Conservation (phyloP, 2,329 filamentous ascomycete genomes). For the Pseudogymnoascus sp. region DNA sequence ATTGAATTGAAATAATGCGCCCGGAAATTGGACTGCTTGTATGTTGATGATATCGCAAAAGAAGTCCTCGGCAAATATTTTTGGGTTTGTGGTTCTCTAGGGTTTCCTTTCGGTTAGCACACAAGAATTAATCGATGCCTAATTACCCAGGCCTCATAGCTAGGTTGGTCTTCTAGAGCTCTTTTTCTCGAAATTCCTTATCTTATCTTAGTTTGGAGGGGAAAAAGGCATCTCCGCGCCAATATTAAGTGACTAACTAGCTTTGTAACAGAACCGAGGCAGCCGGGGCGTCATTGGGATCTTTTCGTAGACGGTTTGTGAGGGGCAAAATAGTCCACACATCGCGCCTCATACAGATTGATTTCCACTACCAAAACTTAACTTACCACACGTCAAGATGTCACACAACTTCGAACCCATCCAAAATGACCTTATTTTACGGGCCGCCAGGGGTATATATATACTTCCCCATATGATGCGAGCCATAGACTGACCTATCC, state of each 20-base stretch:
- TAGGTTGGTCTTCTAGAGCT: neutral
- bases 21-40: conserved; percentile 16
- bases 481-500: conserved; percentile 20
- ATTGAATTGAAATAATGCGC: conserved; percentile 19
- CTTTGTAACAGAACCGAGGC: conserved; percentile 7
- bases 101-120: conserved; percentile 10
- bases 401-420: conserved; percentile 69
- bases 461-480: neutral
- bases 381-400: conserved; percentile 41
- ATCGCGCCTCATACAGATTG: conserved; percentile 1
- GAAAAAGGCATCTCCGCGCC: neutral
- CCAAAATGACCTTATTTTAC: conserved; percentile 86
- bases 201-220: conserved; percentile 7
- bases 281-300: conserved; percentile 4
- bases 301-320: neutral
- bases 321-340: conserved; percentile 7
- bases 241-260: conserved; percentile 4
- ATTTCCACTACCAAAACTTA: conserved; percentile 24
- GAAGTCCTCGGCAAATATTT: conserved; percentile 12
- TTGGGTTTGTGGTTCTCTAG: conserved; percentile 11
- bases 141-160: neutral
- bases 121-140: neutral
- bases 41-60: conserved; percentile 13
- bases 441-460: conserved; percentile 72
- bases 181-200: neutral